These are phyloP conservation scores for Dactylellina sp. DNA, from an alignment of 2,329 filamentous ascomycete species.

Conservation along the genomic window DNA sequence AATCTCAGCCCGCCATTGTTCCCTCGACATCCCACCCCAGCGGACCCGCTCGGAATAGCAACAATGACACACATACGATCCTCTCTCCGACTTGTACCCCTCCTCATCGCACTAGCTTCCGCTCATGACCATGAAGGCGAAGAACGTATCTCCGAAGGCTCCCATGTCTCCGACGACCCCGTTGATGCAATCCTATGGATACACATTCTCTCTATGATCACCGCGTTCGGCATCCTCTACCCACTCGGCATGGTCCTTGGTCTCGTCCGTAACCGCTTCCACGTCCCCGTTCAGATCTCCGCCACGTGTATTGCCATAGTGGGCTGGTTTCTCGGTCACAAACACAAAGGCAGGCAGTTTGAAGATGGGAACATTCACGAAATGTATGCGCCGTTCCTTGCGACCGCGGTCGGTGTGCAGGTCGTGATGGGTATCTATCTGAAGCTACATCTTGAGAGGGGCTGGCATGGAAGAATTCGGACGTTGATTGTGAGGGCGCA, in stretches of 20 bases:
- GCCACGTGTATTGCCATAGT: slow-evolving; percentile 80
- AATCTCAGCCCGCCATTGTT: neutral
- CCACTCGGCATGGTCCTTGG: slow-evolving; percentile 83
- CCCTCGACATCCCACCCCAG: slow-evolving; percentile 4
- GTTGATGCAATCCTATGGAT: slow-evolving; percentile 86
- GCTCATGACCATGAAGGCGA: slow-evolving; percentile 44
- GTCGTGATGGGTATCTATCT: slow-evolving; percentile 85
- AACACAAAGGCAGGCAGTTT: slow-evolving; percentile 90
- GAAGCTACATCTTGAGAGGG: slow-evolving; percentile 86
- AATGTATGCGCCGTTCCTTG: slow-evolving; percentile 81
- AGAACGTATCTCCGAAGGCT: slow-evolving; percentile 42
- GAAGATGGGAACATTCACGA: slow-evolving; percentile 79
- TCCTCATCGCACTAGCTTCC: slow-evolving; percentile 55
- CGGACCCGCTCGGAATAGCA: slow-evolving; percentile 2
- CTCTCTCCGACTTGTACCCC: neutral
- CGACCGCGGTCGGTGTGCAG: slow-evolving; percentile 81
- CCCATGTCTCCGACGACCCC: slow-evolving; percentile 57
- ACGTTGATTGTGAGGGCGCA: slow-evolving; percentile 78
- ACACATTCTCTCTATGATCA: slow-evolving; percentile 88
- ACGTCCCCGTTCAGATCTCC: slow-evolving; percentile 85
- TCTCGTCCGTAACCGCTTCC: slow-evolving; percentile 91
- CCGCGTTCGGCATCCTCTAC: slow-evolving; percentile 91
- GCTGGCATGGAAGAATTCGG: slow-evolving; percentile 82
- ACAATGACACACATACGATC: slow-evolving; percentile 36
- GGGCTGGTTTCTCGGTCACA: slow-evolving; percentile 84